Conservation (phyloP, 1,284 basidiomycete species). For the Pseudozyma sp. region DNA sequence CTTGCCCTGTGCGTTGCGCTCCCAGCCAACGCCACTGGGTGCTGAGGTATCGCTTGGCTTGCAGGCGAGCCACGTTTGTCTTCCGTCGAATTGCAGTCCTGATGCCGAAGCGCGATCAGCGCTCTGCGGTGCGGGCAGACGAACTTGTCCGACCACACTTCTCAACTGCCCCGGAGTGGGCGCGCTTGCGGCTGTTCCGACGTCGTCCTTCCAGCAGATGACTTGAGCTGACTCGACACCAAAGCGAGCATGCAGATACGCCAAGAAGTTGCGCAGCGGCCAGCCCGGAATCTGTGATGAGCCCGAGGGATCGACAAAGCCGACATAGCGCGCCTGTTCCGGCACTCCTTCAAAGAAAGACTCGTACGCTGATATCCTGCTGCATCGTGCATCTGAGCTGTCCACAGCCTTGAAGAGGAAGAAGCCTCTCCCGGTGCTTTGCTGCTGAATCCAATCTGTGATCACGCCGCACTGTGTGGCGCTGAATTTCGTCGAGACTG, state of each 20-base stretch:
- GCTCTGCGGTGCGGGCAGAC: conserved; percentile 5
- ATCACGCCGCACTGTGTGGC: conserved; percentile 4
- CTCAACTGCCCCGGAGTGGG: conserved; percentile 1
- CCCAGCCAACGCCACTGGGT: conserved; percentile 89
- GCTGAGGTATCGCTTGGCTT: conserved; percentile 20
- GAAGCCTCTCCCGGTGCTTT: conserved; percentile 32
- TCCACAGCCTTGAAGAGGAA: conserved; percentile 30
- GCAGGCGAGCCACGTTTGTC: conserved; percentile 16
- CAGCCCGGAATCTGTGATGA: conserved; percentile 84
- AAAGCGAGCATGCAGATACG: conserved; percentile 71
- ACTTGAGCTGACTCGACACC: conserved; percentile 72
- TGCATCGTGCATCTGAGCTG: conserved; percentile 6
- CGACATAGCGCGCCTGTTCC: conserved; percentile 57
- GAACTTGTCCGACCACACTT: conserved; percentile 26
- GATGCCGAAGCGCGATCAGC: background rate
- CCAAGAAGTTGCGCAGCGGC: conserved; percentile 91
- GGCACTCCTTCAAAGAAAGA: conserved; percentile 72
- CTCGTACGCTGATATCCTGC: conserved; percentile 29
- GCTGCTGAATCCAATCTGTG: conserved; percentile 14
- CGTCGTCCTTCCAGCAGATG: conserved; percentile 63
- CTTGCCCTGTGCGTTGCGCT: conserved; percentile 86
- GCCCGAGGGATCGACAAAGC: conserved; percentile 88
- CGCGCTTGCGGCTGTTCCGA: background rate
- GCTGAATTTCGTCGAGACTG: conserved; percentile 5
- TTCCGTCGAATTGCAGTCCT: conserved; percentile 6